Base-by-base conservation (phyloP, 257 asterid genomes). In the Perilla frutescens region DNA sequence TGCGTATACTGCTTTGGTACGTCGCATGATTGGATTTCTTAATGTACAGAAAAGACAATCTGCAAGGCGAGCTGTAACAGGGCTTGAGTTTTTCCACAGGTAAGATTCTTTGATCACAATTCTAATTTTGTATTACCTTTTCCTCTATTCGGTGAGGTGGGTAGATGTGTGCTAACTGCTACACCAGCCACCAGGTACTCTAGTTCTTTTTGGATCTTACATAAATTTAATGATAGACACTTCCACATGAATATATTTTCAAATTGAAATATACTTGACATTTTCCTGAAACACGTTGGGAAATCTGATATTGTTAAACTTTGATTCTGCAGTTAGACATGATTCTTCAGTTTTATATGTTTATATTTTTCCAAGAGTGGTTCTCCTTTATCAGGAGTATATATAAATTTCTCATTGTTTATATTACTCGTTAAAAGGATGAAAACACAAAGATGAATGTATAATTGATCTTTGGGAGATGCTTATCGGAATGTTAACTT, bases 41-140 rank as follows among this genome's bases (percentile, higher is more conserved):
- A 94, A 94, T 76, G 86, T 94, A 62, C 97, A 84, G 77, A 94
- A 90, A 83, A 90, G 97, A 80, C 97, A 89, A 79, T 91, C 97
- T 45, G 90, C 82, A n/a, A 86, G 96, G 85, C 97, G 97, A 59
- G 86, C 97, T 72, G 69, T 91, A 56, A 90, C 97, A 29, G 99
- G 97, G 80, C 86, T 94, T 78, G 99, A 94, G 75, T 94, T 94
- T 83, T 91, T 94, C 78, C 99, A 91, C 78, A 85, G 99, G 98
- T 90, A 78, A 68, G 76, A 71, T 75, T 63, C 59, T 44, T 41
- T 50, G 4, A 15, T 77, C 60, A 49, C 14, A 31, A 41, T 62
- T 43, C 2, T 41, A 6, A 62, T 62, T 45, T 63, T 41, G 73
- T 76, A 13, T 34, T 72, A 63, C 39, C 40, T 63, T 58, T 39